A percentile compares a stretch with the other conserved stretches of the same genome.
phyloP scores from a whole-genome alignment of 179 eudicot genomes.

The Silene noctiflora region DNA sequence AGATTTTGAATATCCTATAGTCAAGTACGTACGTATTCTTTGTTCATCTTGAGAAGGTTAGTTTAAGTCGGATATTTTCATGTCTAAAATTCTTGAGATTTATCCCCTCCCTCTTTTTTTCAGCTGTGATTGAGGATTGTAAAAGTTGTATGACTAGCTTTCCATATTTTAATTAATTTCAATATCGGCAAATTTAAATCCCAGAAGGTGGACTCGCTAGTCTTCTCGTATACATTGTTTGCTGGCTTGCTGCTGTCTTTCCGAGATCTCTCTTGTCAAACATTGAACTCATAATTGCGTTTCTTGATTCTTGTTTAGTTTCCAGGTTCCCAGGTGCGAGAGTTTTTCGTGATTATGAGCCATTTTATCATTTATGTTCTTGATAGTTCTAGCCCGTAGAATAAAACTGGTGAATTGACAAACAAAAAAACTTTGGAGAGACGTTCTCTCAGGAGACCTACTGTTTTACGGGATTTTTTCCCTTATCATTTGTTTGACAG shows the following conservation, averaged over 20 bases:
- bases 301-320: neutral
- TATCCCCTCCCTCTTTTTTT: neutral
- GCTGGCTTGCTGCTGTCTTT: neutral
- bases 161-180: constrained; percentile 14
- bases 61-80: constrained; percentile 19
- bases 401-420: no score
- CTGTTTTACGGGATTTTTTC: no score
- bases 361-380: neutral
- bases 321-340: neutral
- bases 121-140: constrained; percentile 25
- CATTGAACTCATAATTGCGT: neutral
- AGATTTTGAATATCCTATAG: constrained; percentile 20
- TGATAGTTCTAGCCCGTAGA: neutral
- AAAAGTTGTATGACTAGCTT: constrained; percentile 21
- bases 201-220: neutral
- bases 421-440: no score
- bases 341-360: no score
- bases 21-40: constrained; percentile 18
- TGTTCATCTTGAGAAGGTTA: constrained; percentile 19
- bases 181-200: constrained; percentile 1
- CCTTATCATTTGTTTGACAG: no score
- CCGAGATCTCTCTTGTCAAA: neutral
- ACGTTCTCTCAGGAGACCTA: no score
- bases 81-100: constrained; percentile 25
- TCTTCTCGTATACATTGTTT: neutral